phyloP scores from a whole-genome alignment of 2,329 filamentous ascomycete genomes.

The Coniochaeta hoffmannii region DNA sequence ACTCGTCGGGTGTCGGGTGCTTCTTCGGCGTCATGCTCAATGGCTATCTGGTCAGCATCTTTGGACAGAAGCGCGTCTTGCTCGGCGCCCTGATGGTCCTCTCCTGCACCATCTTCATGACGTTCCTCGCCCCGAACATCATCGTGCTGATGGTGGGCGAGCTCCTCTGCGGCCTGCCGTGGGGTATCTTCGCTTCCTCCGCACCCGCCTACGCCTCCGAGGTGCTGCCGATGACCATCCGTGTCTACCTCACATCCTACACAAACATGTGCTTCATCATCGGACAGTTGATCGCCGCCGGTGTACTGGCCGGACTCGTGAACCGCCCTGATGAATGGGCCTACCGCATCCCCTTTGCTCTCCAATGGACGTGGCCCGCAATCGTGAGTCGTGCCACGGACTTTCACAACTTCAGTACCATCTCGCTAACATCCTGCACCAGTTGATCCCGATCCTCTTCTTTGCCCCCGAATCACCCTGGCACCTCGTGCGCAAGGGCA shows the following conservation, averaged over 20 bases:
- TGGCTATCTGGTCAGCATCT: not conserved
- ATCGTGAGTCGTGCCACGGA: conserved; percentile 40
- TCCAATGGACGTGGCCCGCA: conserved; percentile 74
- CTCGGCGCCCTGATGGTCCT: not conserved
- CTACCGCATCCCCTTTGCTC: conserved; percentile 60
- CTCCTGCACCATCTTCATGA: not conserved
- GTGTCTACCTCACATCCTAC: conserved; percentile 66
- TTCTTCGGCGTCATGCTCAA: conserved; percentile 1
- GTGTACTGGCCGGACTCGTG: conserved; percentile 64
- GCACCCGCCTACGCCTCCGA: conserved; percentile 63
- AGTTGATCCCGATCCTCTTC: conserved; percentile 33
- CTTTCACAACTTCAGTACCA: not conserved
- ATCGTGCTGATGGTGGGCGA: conserved; percentile 5
- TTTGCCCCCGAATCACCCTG: conserved; percentile 66
- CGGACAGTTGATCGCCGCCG: conserved; percentile 64
- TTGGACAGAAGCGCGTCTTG: not conserved
- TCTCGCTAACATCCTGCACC: not conserved
- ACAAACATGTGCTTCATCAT: conserved; percentile 73
- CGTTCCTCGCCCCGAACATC: not conserved
- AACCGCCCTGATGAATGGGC: conserved; percentile 56
- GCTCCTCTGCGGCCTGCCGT: conserved; percentile 21
- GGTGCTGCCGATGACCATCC: conserved; percentile 64
- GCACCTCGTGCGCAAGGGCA: conserved; percentile 65
- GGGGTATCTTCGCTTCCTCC: conserved; percentile 37
- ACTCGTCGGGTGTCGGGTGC: conserved; percentile 21